Evolutionary conservation across 208 protist species (phyloP).

Genomic region (Herpetomonas muscarum): DNA sequence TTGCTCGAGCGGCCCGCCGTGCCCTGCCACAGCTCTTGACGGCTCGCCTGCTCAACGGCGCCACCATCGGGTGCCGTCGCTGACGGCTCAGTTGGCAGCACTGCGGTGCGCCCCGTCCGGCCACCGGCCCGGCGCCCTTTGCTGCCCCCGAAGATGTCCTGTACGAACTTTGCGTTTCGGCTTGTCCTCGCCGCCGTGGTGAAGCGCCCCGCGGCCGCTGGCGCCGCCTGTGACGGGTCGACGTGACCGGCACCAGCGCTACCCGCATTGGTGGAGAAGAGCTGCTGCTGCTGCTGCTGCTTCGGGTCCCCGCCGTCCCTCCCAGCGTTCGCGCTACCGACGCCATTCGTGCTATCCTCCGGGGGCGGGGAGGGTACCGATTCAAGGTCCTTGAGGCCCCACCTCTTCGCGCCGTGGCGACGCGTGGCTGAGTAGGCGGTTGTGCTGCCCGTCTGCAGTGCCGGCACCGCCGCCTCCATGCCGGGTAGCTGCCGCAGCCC

Average conservation of each 20-base stretch:
- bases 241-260: no score
- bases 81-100: background rate
- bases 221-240: no score
- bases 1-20: background rate
- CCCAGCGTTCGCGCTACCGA: background rate
- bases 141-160: constrained; percentile 42
- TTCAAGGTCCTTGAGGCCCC: constrained; percentile 31
- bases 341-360: background rate
- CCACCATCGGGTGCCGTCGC: no score
- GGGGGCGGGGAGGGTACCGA: no score
- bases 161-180: constrained; percentile 47
- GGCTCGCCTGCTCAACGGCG: no score
- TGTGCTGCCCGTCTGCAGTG: background rate
- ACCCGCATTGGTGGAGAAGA: no score
- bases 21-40: no score
- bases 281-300: no score
- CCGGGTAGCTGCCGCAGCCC: constrained; percentile 1
- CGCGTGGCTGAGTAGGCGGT: background rate
- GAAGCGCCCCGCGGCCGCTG: background rate
- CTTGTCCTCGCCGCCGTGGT: background rate
- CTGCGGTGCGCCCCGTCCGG: background rate
- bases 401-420: constrained; percentile 13
- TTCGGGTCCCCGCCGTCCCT: constrained; percentile 5
- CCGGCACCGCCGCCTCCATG: background rate
- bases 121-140: constrained; percentile 14